Evolutionary conservation across 805 yeast genomes (phyloP).

Genomic region (Lipomyces sp.): DNA sequence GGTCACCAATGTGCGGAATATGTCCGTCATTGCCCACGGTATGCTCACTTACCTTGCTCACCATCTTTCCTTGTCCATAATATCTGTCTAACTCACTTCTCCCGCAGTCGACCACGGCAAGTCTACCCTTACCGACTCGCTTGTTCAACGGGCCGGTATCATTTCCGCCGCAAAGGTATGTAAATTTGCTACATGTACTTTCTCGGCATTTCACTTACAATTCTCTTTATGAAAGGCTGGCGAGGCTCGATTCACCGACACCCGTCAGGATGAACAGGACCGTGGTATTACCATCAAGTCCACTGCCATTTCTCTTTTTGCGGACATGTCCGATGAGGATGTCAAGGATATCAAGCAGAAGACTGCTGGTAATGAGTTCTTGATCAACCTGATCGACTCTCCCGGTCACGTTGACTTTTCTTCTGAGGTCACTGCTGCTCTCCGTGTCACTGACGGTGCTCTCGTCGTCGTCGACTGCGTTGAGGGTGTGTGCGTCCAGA

Average conservation of each 20-base stretch:
- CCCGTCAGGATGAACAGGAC: conserved; percentile 99
- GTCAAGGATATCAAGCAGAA: conserved; percentile 84
- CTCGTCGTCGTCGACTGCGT: conserved; percentile 98
- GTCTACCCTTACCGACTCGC: conserved; percentile 98
- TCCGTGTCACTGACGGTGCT: conserved; percentile 99
- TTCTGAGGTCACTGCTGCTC: conserved; percentile 99
- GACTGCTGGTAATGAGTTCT: conserved; percentile 89
- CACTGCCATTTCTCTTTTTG: conserved; percentile 94
- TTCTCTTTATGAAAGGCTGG: conserved; percentile 63
- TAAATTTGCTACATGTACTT: not conserved
- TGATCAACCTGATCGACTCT: conserved; percentile 97
- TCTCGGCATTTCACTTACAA: not conserved
- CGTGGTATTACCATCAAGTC: conserved; percentile 99
- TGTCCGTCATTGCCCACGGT: conserved; percentile 99
- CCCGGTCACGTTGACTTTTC: conserved; percentile 99
- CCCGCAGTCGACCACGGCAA: conserved; percentile 97
- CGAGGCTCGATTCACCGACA: conserved; percentile 99
- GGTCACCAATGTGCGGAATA: conserved; percentile 99
- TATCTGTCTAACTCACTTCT: not conserved
- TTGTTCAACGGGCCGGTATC: conserved; percentile 99
- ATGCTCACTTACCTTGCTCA: conserved; percentile 49
- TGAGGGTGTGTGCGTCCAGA: conserved; percentile 99
- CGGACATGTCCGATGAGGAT: conserved; percentile 83
- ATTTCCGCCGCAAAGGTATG: conserved; percentile 88
- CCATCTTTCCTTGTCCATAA: not conserved